These are phyloP conservation scores for Talaromyces nanjingensis DNA, from an alignment of 495 filamentous ascomycete genomes.

Conservation along the genomic window DNA sequence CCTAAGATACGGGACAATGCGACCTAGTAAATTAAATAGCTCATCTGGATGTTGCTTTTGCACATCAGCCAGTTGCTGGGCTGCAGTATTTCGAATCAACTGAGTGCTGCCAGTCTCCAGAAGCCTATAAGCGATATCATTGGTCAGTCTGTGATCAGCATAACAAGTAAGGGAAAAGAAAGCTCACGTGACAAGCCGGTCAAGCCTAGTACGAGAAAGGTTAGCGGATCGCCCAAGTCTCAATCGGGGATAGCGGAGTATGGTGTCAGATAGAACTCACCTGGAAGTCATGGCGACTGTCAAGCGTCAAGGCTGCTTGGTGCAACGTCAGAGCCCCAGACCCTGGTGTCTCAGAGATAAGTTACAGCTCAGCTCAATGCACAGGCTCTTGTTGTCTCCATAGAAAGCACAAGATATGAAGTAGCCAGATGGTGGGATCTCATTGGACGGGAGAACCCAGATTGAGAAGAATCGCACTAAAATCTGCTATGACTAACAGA, in stretches of 20 bases:
- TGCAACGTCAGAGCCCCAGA: background rate
- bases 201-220: constrained; percentile 52
- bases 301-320: background rate
- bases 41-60: constrained; percentile 97
- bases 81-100: constrained; percentile 91
- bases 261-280: constrained; percentile 27
- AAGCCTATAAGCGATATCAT: constrained; percentile 48
- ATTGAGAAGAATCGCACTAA: constrained; percentile 2
- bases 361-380: background rate
- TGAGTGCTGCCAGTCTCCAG: constrained; percentile 94
- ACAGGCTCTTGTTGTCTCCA: background rate
- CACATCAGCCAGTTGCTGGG: constrained; percentile 91
- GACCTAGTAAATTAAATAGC: constrained; percentile 91
- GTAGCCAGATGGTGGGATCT: background rate
- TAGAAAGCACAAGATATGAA: background rate
- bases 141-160: constrained; percentile 19
- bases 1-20: constrained; percentile 84
- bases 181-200: constrained; percentile 87
- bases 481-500: constrained; percentile 1
- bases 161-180: background rate
- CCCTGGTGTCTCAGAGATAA: background rate
- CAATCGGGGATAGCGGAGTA: constrained; percentile 12
- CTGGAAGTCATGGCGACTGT: constrained; percentile 41
- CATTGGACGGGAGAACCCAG: background rate
- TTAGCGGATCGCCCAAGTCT: constrained; percentile 31